These are phyloP conservation scores for Erodium trifolium DNA, from an alignment of 441 rosid species.

Conservation along the genomic window DNA sequence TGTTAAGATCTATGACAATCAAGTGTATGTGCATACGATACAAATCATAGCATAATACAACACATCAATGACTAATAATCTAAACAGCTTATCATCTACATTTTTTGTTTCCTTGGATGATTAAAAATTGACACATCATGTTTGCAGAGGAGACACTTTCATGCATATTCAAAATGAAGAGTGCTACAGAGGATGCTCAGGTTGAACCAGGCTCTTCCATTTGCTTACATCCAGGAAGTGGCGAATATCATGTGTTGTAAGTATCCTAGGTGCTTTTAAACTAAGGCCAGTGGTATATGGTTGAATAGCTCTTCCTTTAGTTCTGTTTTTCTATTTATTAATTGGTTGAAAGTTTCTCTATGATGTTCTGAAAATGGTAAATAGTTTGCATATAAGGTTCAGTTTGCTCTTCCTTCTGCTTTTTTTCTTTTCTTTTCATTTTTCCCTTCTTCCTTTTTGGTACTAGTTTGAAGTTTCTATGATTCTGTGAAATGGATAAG, in stretches of 20 bases:
- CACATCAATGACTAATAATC: no score
- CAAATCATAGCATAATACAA: no score
- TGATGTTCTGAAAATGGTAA: background rate
- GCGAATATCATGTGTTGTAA: slow-evolving; percentile 90
- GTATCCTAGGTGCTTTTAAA: slow-evolving; percentile 23
- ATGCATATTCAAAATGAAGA: slow-evolving; percentile 77
- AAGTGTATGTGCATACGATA: no score
- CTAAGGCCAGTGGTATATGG: slow-evolving; percentile 12
- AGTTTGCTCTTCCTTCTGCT: background rate
- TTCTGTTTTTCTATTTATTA: background rate
- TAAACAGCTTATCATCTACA: no score
- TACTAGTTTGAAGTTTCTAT: background rate
- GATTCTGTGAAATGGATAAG: slow-evolving; percentile 1
- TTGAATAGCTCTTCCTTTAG: background rate
- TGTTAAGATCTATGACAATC: no score
- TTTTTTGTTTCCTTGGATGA: background rate
- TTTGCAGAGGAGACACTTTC: slow-evolving; percentile 49
- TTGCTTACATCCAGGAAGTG: slow-evolving; percentile 75
- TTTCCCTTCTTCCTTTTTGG: no score
- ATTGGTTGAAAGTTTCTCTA: background rate
- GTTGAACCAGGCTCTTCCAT: slow-evolving; percentile 47
- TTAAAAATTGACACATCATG: slow-evolving; percentile 15
- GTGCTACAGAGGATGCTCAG: slow-evolving; percentile 53
- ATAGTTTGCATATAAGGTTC: background rate
- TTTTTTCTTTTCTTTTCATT: background rate